Evolutionary conservation across 257 asterid species (phyloP), one percentile per base, ranked within the genome.

Genomic region (Fraxinus americana): DNA sequence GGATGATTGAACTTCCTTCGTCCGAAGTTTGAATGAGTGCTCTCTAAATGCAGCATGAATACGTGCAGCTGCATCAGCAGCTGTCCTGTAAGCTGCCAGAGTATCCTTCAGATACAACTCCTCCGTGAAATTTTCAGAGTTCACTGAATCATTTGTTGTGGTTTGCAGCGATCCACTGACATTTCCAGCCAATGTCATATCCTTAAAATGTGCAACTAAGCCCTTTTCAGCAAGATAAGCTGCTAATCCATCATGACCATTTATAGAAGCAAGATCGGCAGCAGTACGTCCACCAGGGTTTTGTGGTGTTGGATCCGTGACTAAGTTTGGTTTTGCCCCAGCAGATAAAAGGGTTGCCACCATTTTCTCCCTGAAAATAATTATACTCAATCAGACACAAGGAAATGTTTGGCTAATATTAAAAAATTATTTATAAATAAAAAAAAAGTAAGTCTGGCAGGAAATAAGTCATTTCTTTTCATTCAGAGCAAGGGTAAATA

Each of bases 41-140:
- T 93, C 98, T 80, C 97, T 91, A 88, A 93, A 96, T 76, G 99
- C 98, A 72, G 96, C 77, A 73, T 93, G 98, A 78, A 96, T 96
- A 41, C 97, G 98, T 38, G 99, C 92, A 67, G 99, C 99, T 43
- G 98, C 99, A 88, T 91, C 98, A 54, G 99, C 98, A 68, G 98
- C 99, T 19, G 97, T 96, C 25, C 97, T 85, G 83, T 93, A 93
- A 81, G 99, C 99, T 48, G 97, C 83, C 69, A 96, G 89, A 70
- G 96, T 84, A 80, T 96, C 99, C 83, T 90, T 96, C 78, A 96
- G 86, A 80, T 79, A 81, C 78, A 76, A 38, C 84, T 96, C 97
- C 17, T 93, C 96, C 0, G 78, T 85, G 85, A 86, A 85, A 86
- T 88, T 86, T 71, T 76, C 97, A 17, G 85, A 19, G 73, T 77